Conservation (phyloP, 1,284 basidiomycete genomes). For the Ustilago trichophora region DNA sequence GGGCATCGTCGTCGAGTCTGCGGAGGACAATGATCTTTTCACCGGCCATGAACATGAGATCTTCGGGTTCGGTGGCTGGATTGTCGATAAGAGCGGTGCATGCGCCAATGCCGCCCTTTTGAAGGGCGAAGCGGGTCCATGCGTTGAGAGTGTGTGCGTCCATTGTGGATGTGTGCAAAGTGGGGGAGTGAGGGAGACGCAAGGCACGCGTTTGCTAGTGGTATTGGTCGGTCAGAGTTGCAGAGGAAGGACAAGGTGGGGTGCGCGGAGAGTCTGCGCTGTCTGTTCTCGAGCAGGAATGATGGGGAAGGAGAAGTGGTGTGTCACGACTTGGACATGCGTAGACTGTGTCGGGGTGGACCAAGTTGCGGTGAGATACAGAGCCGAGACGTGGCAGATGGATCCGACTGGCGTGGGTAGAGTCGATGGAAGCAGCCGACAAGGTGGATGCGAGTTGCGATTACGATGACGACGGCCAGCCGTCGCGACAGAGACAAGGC, state of each 20-base stretch:
- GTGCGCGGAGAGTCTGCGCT: too few relatives aligned
- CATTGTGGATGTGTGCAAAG: constrained; percentile 31
- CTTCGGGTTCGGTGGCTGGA: constrained; percentile 56
- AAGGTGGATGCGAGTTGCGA: neutral
- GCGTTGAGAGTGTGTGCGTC: constrained; percentile 64
- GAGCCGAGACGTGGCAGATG: too few relatives aligned
- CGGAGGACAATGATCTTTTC: constrained; percentile 63
- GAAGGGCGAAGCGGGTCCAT: constrained; percentile 65
- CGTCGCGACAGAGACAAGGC: too few relatives aligned
- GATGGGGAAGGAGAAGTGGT: too few relatives aligned
- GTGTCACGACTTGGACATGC: too few relatives aligned
- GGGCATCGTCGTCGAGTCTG: constrained; percentile 50
- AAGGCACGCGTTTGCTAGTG: neutral
- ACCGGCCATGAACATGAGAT: constrained; percentile 64
- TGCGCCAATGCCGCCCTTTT: constrained; percentile 64
- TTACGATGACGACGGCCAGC: neutral
- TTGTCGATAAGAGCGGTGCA: constrained; percentile 62
- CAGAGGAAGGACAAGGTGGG: neutral
- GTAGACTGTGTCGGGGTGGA: too few relatives aligned
- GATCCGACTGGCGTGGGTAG: too few relatives aligned
- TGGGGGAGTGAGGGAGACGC: neutral
- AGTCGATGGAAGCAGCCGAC: too few relatives aligned
- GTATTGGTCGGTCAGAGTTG: neutral
- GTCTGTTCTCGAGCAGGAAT: too few relatives aligned
- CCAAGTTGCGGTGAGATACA: too few relatives aligned